These are phyloP conservation scores for Pleurotus ostreatus DNA, from an alignment of 768 basidiomycete genomes.

Conservation along the genomic window DNA sequence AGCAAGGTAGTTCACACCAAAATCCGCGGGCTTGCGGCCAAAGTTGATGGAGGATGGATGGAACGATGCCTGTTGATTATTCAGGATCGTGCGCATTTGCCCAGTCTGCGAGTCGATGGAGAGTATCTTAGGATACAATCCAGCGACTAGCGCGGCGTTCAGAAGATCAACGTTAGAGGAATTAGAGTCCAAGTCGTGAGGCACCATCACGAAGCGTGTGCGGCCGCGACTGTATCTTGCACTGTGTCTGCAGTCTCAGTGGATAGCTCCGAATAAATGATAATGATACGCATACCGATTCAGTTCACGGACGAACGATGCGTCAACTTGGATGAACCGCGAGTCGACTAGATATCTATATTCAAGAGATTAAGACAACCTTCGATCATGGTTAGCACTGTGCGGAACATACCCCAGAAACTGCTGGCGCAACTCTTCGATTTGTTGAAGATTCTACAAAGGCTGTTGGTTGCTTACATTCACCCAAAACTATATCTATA, in stretches of 20 bases:
- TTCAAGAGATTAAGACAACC: not conserved
- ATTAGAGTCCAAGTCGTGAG: slow-evolving; percentile 66
- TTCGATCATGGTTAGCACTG: slow-evolving; percentile 1
- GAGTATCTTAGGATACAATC: slow-evolving; percentile 89
- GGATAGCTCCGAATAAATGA: slow-evolving; percentile 3
- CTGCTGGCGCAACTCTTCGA: slow-evolving; percentile 94
- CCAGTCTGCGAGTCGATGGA: slow-evolving; percentile 55
- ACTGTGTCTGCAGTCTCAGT: slow-evolving; percentile 28
- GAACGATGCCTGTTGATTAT: slow-evolving; percentile 73
- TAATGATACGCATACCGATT: slow-evolving; percentile 43
- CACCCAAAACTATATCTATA: slow-evolving; percentile 4
- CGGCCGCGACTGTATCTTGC: slow-evolving; percentile 71
- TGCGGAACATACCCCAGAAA: slow-evolving; percentile 55
- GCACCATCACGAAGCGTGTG: slow-evolving; percentile 73
- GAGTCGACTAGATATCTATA: slow-evolving; percentile 85
- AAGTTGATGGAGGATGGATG: slow-evolving; percentile 96
- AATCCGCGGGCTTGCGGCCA: slow-evolving; percentile 58
- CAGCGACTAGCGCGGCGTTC: slow-evolving; percentile 79
- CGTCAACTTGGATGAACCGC: slow-evolving; percentile 70
- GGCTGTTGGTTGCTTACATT: not conserved
- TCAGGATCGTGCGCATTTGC: slow-evolving; percentile 75
- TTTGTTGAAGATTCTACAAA: slow-evolving; percentile 82
- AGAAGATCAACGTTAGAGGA: slow-evolving; percentile 62
- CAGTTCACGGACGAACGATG: slow-evolving; percentile 63
- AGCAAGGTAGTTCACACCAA: slow-evolving; percentile 68